These are phyloP conservation scores for Myrmaecium sp. DNA, from an alignment of 2,329 filamentous ascomycete species.

Conservation along the genomic window DNA sequence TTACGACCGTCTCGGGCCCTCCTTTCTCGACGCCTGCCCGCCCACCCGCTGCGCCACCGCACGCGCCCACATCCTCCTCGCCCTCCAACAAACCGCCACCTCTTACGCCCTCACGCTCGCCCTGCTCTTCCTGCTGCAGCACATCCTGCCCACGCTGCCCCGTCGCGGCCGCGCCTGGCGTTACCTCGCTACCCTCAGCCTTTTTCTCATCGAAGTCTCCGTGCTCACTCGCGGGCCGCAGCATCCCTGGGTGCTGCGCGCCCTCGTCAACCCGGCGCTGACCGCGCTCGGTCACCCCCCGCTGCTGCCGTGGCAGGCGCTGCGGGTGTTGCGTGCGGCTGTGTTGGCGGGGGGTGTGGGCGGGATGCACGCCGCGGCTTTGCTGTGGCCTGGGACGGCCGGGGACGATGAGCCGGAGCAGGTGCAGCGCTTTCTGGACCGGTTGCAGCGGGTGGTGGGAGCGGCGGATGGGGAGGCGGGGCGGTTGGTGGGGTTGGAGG, in stretches of 20 bases:
- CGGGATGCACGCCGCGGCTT: slow-evolving; percentile 26
- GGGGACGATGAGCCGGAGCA: slow-evolving; percentile 40
- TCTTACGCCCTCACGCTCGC: slow-evolving; percentile 43
- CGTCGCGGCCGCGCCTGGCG: no score
- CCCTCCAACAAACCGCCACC: slow-evolving; percentile 41
- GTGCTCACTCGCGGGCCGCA: slow-evolving; percentile 38
- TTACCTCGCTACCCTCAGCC: slow-evolving; percentile 32
- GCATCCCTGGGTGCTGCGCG: slow-evolving; percentile 25
- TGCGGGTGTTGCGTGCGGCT: slow-evolving; percentile 58
- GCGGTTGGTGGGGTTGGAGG: slow-evolving; percentile 58
- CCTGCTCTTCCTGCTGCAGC: slow-evolving; percentile 37
- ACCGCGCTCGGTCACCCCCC: slow-evolving; percentile 33
- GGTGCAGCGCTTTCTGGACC: no score
- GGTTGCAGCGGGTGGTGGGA: slow-evolving; percentile 43
- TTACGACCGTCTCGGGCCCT: slow-evolving; percentile 76
- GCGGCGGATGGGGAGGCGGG: slow-evolving; percentile 52
- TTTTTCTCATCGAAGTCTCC: slow-evolving; percentile 40
- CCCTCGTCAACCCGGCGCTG: slow-evolving; percentile 31
- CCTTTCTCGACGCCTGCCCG: slow-evolving; percentile 32
- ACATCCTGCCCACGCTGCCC: no score
- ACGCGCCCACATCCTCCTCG: slow-evolving; percentile 54
- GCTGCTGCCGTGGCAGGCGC: slow-evolving; percentile 72
- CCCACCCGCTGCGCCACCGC: slow-evolving; percentile 53
- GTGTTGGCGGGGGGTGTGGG: slow-evolving; percentile 39
- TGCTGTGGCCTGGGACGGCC: slow-evolving; percentile 6